These are phyloP conservation scores for Triticum turgidum DNA, from an alignment of 176 grass and related monocot genomes.

Conservation along the genomic window DNA sequence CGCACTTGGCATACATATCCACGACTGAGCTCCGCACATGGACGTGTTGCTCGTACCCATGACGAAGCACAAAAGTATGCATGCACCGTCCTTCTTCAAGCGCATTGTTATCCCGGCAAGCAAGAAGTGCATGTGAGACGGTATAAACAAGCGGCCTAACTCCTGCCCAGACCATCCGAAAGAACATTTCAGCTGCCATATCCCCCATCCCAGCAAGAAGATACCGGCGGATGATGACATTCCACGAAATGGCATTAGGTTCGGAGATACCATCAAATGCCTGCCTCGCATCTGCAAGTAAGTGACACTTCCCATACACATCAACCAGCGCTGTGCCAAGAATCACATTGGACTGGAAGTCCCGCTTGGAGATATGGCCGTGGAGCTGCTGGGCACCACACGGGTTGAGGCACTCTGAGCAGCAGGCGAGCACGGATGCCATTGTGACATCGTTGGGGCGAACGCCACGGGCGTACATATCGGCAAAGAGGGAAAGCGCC, in stretches of 20 bases:
- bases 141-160: slow-evolving; percentile 73
- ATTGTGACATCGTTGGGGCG: slow-evolving; percentile 70
- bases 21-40: slow-evolving; percentile 57
- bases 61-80: slow-evolving; percentile 50
- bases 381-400: slow-evolving; percentile 62
- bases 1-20: slow-evolving; percentile 81
- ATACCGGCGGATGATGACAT: slow-evolving; percentile 78
- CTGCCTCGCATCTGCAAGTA: slow-evolving; percentile 48
- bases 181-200: slow-evolving; percentile 77
- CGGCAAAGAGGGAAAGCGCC: slow-evolving; percentile 46
- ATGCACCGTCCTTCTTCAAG: slow-evolving; percentile 66
- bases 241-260: slow-evolving; percentile 81
- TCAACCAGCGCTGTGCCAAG: slow-evolving; percentile 71
- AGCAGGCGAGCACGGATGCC: slow-evolving; percentile 68
- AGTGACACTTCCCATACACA: slow-evolving; percentile 65
- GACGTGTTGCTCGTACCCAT: slow-evolving; percentile 49
- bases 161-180: slow-evolving; percentile 58
- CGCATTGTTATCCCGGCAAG: slow-evolving; percentile 52
- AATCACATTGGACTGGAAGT: slow-evolving; percentile 67
- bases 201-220: slow-evolving; percentile 61
- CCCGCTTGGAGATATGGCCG: slow-evolving; percentile 53
- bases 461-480: slow-evolving; percentile 48
- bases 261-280: slow-evolving; percentile 64
- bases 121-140: slow-evolving; percentile 65
- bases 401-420: slow-evolving; percentile 48